phyloP scores from a whole-genome alignment of 805 yeast genomes.

The Yueomyces sinensis region DNA sequence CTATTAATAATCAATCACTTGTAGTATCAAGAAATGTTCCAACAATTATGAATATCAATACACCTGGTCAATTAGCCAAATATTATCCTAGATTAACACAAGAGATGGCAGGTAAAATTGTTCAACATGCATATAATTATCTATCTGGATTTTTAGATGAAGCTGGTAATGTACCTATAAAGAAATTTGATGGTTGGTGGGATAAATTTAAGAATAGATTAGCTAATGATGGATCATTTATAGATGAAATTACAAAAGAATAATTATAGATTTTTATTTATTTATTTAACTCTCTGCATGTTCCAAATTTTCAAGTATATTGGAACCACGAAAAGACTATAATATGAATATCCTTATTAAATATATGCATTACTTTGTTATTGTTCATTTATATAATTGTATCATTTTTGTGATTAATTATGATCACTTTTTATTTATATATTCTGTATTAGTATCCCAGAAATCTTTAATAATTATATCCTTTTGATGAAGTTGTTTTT shows the following conservation, averaged over 20 bases:
- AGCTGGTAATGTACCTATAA: conserved; percentile 73
- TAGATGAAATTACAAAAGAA: conserved; percentile 34
- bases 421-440: too few relatives aligned
- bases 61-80: conserved; percentile 21
- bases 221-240: conserved; percentile 68
- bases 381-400: too few relatives aligned
- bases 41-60: conserved; percentile 9
- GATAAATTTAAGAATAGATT: conserved; percentile 66
- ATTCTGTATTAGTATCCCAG: too few relatives aligned
- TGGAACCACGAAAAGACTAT: too few relatives aligned
- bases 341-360: too few relatives aligned
- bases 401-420: too few relatives aligned
- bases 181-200: conserved; percentile 93
- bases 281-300: too few relatives aligned
- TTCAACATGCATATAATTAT: conserved; percentile 84
- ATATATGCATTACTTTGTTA: too few relatives aligned
- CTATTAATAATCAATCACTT: conserved; percentile 15
- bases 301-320: too few relatives aligned
- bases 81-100: conserved; percentile 36
- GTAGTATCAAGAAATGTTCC: conserved; percentile 18
- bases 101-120: conserved; percentile 70
- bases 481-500: too few relatives aligned
- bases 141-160: conserved; percentile 75
- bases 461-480: too few relatives aligned
- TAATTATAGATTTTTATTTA: too few relatives aligned